phyloP scores from a whole-genome alignment of 1,284 basidiomycete genomes.

The Tylopilus sp. region DNA sequence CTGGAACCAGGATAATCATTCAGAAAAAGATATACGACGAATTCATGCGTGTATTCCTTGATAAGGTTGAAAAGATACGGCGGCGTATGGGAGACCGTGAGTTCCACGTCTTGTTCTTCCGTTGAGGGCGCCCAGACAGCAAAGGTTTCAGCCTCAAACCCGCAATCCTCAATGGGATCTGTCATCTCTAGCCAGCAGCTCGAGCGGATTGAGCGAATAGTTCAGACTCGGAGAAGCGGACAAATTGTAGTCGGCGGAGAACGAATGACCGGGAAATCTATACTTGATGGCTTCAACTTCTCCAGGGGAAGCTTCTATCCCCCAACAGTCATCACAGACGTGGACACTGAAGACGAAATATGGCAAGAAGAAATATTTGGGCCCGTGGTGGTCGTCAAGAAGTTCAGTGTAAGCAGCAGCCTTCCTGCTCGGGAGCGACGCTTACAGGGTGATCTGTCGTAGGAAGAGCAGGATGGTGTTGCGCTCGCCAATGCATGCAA shows the following conservation, averaged over 20 bases:
- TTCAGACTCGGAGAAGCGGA: slow-evolving; percentile 45
- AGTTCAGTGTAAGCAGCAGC: slow-evolving; percentile 49
- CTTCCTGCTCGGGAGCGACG: neutral
- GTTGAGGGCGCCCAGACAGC: neutral
- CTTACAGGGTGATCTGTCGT: slow-evolving; percentile 1
- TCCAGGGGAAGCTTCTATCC: slow-evolving; percentile 69
- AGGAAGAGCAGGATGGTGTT: slow-evolving; percentile 66
- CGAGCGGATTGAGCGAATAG: slow-evolving; percentile 56
- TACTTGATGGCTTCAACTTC: slow-evolving; percentile 67
- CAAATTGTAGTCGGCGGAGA: slow-evolving; percentile 62
- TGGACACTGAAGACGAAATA: slow-evolving; percentile 56
- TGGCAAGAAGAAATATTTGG: slow-evolving; percentile 84
- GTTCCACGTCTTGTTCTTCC: slow-evolving; percentile 30
- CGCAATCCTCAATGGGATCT: slow-evolving; percentile 68
- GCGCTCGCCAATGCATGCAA: slow-evolving; percentile 68
- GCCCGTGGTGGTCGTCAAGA: slow-evolving; percentile 68
- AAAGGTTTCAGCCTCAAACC: slow-evolving; percentile 54
- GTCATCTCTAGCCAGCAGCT: slow-evolving; percentile 67
- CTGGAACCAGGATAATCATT: slow-evolving; percentile 69
- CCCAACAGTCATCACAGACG: slow-evolving; percentile 66
- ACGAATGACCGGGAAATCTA: slow-evolving; percentile 55
- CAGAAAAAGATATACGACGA: slow-evolving; percentile 64
- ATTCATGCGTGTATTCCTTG: slow-evolving; percentile 60
- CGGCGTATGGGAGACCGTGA: slow-evolving; percentile 71
- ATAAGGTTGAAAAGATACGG: slow-evolving; percentile 61